Conservation (phyloP, 495 filamentous ascomycete species). For the Tetracladium marchalianum region DNA sequence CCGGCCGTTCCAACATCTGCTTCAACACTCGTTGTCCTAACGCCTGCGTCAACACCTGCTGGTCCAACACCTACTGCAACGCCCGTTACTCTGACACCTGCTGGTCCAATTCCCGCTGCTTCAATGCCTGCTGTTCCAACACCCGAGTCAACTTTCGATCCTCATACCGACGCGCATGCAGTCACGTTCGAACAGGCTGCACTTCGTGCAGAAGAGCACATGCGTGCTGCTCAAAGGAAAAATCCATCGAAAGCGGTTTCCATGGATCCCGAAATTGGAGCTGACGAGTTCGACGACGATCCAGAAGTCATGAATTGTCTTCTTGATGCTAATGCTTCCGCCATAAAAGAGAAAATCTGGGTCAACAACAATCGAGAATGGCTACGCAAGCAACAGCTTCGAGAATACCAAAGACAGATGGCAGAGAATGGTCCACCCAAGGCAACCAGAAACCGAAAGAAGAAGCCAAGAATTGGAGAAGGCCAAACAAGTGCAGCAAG, state of each 20-base stretch:
- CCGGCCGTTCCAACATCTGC: too few relatives aligned
- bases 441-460: conserved; percentile 35
- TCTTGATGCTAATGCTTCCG: conserved; percentile 57
- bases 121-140: too few relatives aligned
- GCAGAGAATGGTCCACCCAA: conserved; percentile 42
- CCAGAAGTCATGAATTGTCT: conserved; percentile 73
- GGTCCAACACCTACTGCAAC: too few relatives aligned
- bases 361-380: conserved; percentile 88
- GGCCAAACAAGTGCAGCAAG: conserved; percentile 43
- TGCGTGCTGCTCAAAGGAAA: conserved; percentile 21
- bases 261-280: conserved; percentile 50
- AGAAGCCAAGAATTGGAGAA: conserved; percentile 47
- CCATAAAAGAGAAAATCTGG: conserved; percentile 83
- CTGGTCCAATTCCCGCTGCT: too few relatives aligned
- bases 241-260: conserved; percentile 21
- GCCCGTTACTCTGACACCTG: too few relatives aligned
- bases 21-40: too few relatives aligned
- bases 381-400: conserved; percentile 71
- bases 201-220: conserved; percentile 26
- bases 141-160: conserved; percentile 5
- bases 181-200: conserved; percentile 31
- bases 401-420: conserved; percentile 56
- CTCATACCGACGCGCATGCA: conserved; percentile 34
- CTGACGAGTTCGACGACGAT: conserved; percentile 75
- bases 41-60: too few relatives aligned